phyloP scores from a whole-genome alignment of 169 alveolate genomes.

The Eimeria falciformis region DNA sequence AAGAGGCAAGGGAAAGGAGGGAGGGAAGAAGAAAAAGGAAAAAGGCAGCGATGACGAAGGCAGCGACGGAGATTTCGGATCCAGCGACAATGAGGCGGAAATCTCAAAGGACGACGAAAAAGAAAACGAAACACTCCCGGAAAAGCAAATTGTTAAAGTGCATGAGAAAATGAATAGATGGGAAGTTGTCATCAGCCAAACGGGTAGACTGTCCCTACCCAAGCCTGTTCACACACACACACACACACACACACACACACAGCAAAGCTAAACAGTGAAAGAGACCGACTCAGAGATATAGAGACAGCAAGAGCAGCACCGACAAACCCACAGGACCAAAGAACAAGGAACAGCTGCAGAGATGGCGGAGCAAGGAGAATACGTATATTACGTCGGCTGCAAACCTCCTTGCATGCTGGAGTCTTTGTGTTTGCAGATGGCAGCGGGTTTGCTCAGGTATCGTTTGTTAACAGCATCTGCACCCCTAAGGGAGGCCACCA shows the following conservation, averaged over 20 bases:
- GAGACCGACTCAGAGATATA: neutral
- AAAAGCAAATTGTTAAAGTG: constrained; percentile 47
- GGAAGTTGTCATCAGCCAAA: constrained; percentile 89
- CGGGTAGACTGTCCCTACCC: constrained; percentile 68
- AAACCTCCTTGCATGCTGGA: neutral
- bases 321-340: too few relatives aligned
- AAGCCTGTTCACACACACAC: constrained; percentile 15
- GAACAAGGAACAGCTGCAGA: neutral
- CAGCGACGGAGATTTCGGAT: constrained; percentile 21
- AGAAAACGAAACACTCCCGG: constrained; percentile 29
- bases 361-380: too few relatives aligned
- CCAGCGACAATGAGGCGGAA: constrained; percentile 42
- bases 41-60: constrained; percentile 20
- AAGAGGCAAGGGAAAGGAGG: constrained; percentile 13
- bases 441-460: constrained; percentile 94
- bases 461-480: constrained; percentile 98
- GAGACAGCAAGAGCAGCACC: neutral
- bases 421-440: constrained; percentile 35
- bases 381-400: too few relatives aligned
- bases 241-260: neutral
- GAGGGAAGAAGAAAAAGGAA: neutral
- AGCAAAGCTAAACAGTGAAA: neutral
- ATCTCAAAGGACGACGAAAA: constrained; percentile 21
- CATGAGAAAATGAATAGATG: constrained; percentile 88
- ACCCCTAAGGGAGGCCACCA: constrained; percentile 99